Evolutionary conservation across 78 protist genomes (phyloP).

Genomic region (Cyanophora paradoxa): DNA sequence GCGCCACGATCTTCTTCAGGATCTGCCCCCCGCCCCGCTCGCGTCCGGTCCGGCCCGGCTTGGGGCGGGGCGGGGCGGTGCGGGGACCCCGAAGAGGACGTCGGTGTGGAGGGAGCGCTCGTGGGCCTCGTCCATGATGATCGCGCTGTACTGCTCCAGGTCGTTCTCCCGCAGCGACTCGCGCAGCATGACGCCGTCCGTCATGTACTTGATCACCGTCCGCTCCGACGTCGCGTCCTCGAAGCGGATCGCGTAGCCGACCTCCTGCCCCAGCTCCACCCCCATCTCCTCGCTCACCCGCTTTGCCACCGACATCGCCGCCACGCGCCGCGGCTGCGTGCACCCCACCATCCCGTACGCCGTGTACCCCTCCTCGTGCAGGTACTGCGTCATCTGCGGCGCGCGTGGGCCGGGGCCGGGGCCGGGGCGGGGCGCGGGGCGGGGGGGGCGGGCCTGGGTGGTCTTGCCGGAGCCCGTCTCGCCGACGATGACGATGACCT

Average conservation of each 20-base stretch:
- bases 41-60: neutral
- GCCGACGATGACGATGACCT: constrained; percentile 77
- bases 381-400: constrained; percentile 58
- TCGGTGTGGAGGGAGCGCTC: constrained; percentile 97
- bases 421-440: constrained; percentile 70
- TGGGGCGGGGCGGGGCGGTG: neutral
- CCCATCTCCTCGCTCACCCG: constrained; percentile 92
- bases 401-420: constrained; percentile 16
- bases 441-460: constrained; percentile 79
- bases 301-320: constrained; percentile 93
- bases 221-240: constrained; percentile 42
- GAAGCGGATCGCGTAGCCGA: constrained; percentile 84
- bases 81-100: constrained; percentile 44
- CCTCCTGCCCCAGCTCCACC: constrained; percentile 66
- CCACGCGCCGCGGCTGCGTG: constrained; percentile 97
- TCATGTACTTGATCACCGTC: constrained; percentile 92
- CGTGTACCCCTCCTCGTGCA: constrained; percentile 85
- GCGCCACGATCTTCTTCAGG: constrained; percentile 10
- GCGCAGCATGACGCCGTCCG: constrained; percentile 92
- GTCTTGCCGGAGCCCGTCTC: constrained; percentile 98
- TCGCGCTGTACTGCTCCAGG: constrained; percentile 68
- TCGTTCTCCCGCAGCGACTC: constrained; percentile 68
- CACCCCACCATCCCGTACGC: constrained; percentile 79
- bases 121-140: constrained; percentile 98
- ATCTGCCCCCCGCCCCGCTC: constrained; percentile 5